These are phyloP conservation scores for Aspergillus avenaceus DNA, from an alignment of 495 filamentous ascomycete genomes.

Conservation along the genomic window DNA sequence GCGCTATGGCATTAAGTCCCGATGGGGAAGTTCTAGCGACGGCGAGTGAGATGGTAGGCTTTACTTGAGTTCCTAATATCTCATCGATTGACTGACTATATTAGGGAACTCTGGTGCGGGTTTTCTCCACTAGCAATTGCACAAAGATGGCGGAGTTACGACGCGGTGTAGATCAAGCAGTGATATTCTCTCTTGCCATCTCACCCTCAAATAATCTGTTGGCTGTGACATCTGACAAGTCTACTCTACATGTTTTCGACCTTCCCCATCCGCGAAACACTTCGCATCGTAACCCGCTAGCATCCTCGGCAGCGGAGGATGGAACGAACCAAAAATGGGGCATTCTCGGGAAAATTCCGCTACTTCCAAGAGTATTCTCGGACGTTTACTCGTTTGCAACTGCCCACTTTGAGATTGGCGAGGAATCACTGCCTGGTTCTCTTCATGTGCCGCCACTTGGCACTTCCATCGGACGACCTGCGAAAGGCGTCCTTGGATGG, in stretches of 20 bases:
- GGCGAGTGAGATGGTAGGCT: slow-evolving; percentile 74
- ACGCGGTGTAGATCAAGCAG: slow-evolving; percentile 82
- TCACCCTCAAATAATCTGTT: slow-evolving; percentile 73
- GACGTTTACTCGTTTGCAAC: slow-evolving; percentile 79
- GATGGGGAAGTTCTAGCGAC: slow-evolving; percentile 84
- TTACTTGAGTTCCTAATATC: not conserved
- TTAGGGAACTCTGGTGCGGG: slow-evolving; percentile 81
- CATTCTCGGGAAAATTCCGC: slow-evolving; percentile 68
- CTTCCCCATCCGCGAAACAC: slow-evolving; percentile 43
- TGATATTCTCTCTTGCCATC: slow-evolving; percentile 82
- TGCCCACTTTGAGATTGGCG: slow-evolving; percentile 72
- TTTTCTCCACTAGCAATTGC: slow-evolving; percentile 74
- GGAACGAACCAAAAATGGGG: slow-evolving; percentile 70
- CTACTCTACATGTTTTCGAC: slow-evolving; percentile 90
- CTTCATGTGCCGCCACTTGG: slow-evolving; percentile 38
- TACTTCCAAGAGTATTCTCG: slow-evolving; percentile 75
- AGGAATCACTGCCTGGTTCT: slow-evolving; percentile 52
- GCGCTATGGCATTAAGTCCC: slow-evolving; percentile 73
- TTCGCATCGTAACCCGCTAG: slow-evolving; percentile 31
- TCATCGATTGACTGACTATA: slow-evolving; percentile 7
- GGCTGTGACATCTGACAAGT: slow-evolving; percentile 96
- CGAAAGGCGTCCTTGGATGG: slow-evolving; percentile 79
- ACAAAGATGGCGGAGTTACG: slow-evolving; percentile 78
- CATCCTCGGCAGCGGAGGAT: slow-evolving; percentile 36
- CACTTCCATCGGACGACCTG: slow-evolving; percentile 50